A percentile compares a stretch with the other conserved stretches of the same genome.
Evolutionary conservation across 306 rosid species (phyloP).

Genomic region (Prunus fruticosa): DNA sequence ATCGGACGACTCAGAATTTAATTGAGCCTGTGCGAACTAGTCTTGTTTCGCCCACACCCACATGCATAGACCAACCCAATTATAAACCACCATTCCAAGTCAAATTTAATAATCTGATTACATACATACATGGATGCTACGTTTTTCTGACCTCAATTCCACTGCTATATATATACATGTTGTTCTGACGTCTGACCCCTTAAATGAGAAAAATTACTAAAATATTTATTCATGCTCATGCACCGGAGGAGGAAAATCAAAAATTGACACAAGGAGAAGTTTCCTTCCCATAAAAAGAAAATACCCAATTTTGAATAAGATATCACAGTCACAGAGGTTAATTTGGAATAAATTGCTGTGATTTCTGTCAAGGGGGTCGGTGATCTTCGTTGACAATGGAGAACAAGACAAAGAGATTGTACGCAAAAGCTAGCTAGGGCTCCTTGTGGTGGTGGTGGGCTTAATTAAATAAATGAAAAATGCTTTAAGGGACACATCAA

Average conservation of each 20-base stretch:
- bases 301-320: too few relatives aligned
- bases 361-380: too few relatives aligned
- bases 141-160: background rate
- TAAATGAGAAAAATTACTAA: too few relatives aligned
- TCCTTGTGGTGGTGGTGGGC: background rate
- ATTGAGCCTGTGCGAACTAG: background rate
- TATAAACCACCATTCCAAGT: conserved; percentile 8
- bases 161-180: background rate
- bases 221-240: too few relatives aligned
- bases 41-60: background rate
- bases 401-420: background rate
- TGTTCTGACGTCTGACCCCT: too few relatives aligned
- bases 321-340: too few relatives aligned
- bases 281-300: too few relatives aligned
- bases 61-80: conserved; percentile 3
- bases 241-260: too few relatives aligned
- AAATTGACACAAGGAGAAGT: too few relatives aligned
- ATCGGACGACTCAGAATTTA: too few relatives aligned
- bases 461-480: background rate
- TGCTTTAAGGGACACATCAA: background rate
- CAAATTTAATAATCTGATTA: background rate
- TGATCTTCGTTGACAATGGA: conserved; percentile 2
- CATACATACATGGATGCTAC: too few relatives aligned
- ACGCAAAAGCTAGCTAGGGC: background rate
- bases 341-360: too few relatives aligned